Percentiles rank a stretch among this genome's conserved stretches.
These are phyloP conservation scores for Coemansia javaensis DNA, from an alignment of 192 early-diverging fungal genomes.

Conservation along the genomic window DNA sequence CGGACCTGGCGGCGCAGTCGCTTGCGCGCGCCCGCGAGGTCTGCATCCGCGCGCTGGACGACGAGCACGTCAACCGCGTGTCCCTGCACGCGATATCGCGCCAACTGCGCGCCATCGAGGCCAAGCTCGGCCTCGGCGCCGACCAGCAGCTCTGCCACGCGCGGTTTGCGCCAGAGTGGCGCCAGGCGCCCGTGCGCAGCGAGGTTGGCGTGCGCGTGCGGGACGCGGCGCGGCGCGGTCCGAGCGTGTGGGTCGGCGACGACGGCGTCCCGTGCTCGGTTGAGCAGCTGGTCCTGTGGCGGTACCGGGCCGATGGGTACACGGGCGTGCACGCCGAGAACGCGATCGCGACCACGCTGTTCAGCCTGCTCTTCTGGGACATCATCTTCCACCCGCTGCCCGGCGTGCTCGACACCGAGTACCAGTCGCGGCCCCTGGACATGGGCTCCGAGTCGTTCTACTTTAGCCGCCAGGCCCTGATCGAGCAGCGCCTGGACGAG, in stretches of 20 bases:
- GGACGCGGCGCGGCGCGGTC: slow-evolving; percentile 33
- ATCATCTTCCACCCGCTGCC: slow-evolving; percentile 58
- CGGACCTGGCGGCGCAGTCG: slow-evolving; percentile 39
- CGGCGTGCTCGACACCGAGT: slow-evolving; percentile 67
- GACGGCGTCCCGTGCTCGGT: slow-evolving; percentile 55
- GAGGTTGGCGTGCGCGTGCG: slow-evolving; percentile 41
- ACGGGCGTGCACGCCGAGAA: slow-evolving; percentile 64
- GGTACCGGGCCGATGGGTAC: slow-evolving; percentile 60
- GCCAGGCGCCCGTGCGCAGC: slow-evolving; percentile 37
- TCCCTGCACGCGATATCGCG: slow-evolving; percentile 33
- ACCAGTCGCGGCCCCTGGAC: slow-evolving; percentile 65
- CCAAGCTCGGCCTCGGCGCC: slow-evolving; percentile 13
- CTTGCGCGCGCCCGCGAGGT: slow-evolving; percentile 17
- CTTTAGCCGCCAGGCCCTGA: slow-evolving; percentile 46
- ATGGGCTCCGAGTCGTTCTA: slow-evolving; percentile 63
- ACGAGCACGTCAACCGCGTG: slow-evolving; percentile 53
- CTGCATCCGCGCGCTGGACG: slow-evolving; percentile 58
- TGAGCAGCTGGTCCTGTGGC: slow-evolving; percentile 59
- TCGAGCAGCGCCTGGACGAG: slow-evolving; percentile 29
- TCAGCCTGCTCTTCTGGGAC: slow-evolving; percentile 67
- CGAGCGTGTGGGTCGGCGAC: slow-evolving; percentile 44
- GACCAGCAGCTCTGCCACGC: slow-evolving; percentile 9
- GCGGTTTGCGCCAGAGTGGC: slow-evolving; percentile 44
- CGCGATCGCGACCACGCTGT: slow-evolving; percentile 56
- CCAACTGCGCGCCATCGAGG: slow-evolving; percentile 38